These are phyloP conservation scores for Nannizziopsis barbatae DNA, from an alignment of 2,329 filamentous ascomycete genomes.

Conservation along the genomic window DNA sequence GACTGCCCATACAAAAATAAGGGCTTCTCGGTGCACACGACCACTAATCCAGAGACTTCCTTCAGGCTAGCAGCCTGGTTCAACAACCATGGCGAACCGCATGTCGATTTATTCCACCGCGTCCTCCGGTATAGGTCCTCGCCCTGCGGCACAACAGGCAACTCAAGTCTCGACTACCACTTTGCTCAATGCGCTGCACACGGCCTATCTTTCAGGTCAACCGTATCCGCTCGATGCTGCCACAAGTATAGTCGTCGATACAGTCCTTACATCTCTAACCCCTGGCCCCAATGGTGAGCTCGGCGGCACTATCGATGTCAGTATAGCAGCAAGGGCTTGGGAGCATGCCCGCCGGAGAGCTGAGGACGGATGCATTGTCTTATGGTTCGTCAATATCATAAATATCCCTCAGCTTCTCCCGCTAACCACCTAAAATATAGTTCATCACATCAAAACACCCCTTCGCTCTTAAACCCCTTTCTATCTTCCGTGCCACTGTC, in stretches of 20 bases:
- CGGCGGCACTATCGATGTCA: slow-evolving; percentile 69
- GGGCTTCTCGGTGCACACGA: background rate
- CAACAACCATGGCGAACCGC: slow-evolving; percentile 45
- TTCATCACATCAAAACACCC: slow-evolving; percentile 77
- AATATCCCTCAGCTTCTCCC: background rate
- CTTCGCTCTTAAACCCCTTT: slow-evolving; percentile 73
- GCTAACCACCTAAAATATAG: slow-evolving; percentile 35
- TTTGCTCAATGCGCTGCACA: slow-evolving; percentile 82
- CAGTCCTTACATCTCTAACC: slow-evolving; percentile 75
- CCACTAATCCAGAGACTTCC: background rate
- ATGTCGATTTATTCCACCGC: slow-evolving; percentile 52
- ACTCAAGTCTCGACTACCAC: slow-evolving; percentile 85
- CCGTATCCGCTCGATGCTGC: slow-evolving; percentile 82
- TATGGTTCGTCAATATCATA: slow-evolving; percentile 52
- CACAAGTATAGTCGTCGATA: slow-evolving; percentile 88
- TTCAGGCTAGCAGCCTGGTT: slow-evolving; percentile 7
- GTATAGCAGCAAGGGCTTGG: slow-evolving; percentile 74
- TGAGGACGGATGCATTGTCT: slow-evolving; percentile 84
- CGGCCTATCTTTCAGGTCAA: slow-evolving; percentile 68
- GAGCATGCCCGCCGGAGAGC: slow-evolving; percentile 90
- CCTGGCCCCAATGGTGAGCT: slow-evolving; percentile 55
- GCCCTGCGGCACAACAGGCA: slow-evolving; percentile 53
- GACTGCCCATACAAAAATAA: background rate
- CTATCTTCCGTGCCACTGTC: slow-evolving; percentile 68
- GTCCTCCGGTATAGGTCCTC: slow-evolving; percentile 45